Conservation (phyloP, 169 alveolate species). For the Plasmodium knowlesi region DNA sequence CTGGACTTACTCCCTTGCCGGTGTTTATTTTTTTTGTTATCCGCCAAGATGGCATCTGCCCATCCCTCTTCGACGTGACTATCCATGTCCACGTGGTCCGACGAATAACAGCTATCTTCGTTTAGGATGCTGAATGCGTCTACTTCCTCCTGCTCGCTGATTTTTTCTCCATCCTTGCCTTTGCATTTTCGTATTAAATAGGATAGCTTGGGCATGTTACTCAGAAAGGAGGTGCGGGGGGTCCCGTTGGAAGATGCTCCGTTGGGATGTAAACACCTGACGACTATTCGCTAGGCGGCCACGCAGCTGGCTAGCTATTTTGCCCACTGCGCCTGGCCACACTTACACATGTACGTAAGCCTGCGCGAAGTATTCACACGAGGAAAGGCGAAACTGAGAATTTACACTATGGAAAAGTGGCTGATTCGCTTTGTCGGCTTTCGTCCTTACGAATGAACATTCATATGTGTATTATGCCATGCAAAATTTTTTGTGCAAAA, state of each 20-base stretch:
- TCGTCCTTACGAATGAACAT: background rate
- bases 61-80: background rate
- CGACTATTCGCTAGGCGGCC: background rate
- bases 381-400: background rate
- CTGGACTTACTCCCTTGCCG: slow-evolving; percentile 3
- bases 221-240: background rate
- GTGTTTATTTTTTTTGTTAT: background rate
- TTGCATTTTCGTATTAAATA: slow-evolving; percentile 25
- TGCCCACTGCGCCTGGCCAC: background rate
- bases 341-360: background rate
- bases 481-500: background rate
- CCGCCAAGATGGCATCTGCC: background rate
- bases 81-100: background rate
- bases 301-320: background rate
- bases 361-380: background rate
- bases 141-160: slow-evolving; percentile 17
- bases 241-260: background rate
- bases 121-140: slow-evolving; percentile 13
- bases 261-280: background rate
- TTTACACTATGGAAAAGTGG: background rate
- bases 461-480: background rate
- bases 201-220: slow-evolving; percentile 31
- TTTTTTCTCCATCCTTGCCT: slow-evolving; percentile 34
- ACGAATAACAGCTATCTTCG: background rate
- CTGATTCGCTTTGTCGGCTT: background rate